Percentiles rank a stretch among this genome's conserved stretches.
These are phyloP conservation scores for Mortierella sp. DNA, from an alignment of 371 early-diverging fungal genomes.

Conservation along the genomic window DNA sequence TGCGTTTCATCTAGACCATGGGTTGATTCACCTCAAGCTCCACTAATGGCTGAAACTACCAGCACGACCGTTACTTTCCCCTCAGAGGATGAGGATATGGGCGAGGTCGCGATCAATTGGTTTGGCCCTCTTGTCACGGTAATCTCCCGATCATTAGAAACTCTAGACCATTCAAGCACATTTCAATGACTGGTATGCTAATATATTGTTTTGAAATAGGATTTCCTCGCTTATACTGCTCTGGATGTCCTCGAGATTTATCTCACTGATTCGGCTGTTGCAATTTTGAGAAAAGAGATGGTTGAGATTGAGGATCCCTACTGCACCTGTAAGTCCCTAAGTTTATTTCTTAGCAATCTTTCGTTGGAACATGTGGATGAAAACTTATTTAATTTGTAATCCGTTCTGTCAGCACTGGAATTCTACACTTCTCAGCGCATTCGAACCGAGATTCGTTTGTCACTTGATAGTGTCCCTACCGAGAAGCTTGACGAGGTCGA, in stretches of 20 bases:
- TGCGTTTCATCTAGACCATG: constrained; percentile 60
- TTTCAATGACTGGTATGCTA: not conserved
- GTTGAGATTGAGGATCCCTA: constrained; percentile 76
- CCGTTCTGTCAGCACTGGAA: constrained; percentile 56
- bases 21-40: constrained; percentile 66
- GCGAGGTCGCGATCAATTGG: constrained; percentile 69
- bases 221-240: constrained; percentile 52
- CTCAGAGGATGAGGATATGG: constrained; percentile 78
- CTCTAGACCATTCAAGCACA: not conserved
- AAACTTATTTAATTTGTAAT: constrained; percentile 4
- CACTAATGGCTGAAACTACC: constrained; percentile 60
- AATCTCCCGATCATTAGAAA: constrained; percentile 24
- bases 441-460: constrained; percentile 61
- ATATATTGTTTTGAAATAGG: constrained; percentile 10
- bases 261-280: constrained; percentile 74
- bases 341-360: not conserved
- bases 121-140: constrained; percentile 69
- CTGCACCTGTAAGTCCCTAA: constrained; percentile 60
- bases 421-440: constrained; percentile 66
- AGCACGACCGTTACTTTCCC: constrained; percentile 69
- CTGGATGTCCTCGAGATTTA: constrained; percentile 58
- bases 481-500: constrained; percentile 68
- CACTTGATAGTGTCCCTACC: constrained; percentile 70
- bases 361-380: not conserved
- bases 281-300: constrained; percentile 71